Percentiles rank a stretch among this genome's conserved stretches.
These are phyloP conservation scores for Penicillium sp. DNA, from an alignment of 2,329 filamentous ascomycete genomes.

Conservation along the genomic window DNA sequence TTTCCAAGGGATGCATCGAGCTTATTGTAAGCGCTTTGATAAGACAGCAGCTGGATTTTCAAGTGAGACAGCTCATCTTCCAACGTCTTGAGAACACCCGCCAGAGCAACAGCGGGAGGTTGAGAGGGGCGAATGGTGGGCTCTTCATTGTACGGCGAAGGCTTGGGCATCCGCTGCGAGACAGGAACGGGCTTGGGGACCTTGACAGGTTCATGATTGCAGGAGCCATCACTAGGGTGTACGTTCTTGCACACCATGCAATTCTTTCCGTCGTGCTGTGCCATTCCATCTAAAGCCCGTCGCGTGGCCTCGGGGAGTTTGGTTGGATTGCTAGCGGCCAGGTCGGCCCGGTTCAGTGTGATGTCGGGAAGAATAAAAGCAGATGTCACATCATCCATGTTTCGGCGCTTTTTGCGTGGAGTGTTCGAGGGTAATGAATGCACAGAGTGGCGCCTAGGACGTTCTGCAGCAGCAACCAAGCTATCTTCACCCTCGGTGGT, in stretches of 20 bases:
- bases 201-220: conserved; percentile 35
- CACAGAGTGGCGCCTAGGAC: conserved; percentile 39
- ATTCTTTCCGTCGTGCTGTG: conserved; percentile 49
- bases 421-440: conserved; percentile 47
- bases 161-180: conserved; percentile 44
- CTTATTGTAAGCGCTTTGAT: conserved; percentile 58
- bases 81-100: conserved; percentile 74
- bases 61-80: conserved; percentile 74
- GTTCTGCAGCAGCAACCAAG: conserved; percentile 25
- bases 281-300: conserved; percentile 38
- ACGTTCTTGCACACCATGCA: conserved; percentile 53
- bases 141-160: conserved; percentile 47
- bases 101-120: conserved; percentile 65
- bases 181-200: conserved; percentile 49
- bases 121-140: conserved; percentile 59
- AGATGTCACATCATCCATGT: conserved; percentile 54
- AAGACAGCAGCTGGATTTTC: conserved; percentile 60
- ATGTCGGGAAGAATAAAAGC: conserved; percentile 61
- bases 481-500: conserved; percentile 29
- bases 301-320: conserved; percentile 38
- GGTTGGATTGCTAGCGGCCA: conserved; percentile 26
- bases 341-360: conserved; percentile 43
- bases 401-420: conserved; percentile 46
- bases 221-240: conserved; percentile 32
- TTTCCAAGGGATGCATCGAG: conserved; percentile 63